phyloP scores from a whole-genome alignment of 2,329 filamentous ascomycete genomes.

The Chrysosphaeria jannelii region DNA sequence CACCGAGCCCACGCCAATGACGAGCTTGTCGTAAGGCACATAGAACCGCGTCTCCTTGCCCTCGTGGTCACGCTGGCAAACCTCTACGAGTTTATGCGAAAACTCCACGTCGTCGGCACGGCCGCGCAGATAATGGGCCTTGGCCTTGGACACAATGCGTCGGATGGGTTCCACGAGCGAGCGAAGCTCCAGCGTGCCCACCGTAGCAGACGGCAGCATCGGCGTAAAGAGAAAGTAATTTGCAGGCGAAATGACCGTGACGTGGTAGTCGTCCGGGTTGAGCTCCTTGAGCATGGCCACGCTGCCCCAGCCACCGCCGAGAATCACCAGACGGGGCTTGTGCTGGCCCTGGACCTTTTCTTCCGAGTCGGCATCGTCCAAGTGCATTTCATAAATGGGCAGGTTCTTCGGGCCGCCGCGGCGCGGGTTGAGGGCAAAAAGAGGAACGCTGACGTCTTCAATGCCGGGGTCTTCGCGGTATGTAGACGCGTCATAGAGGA shows the following conservation, averaged over 20 bases:
- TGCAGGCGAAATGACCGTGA: constrained; percentile 76
- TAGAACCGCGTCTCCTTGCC: constrained; percentile 68
- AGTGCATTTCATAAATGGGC: constrained; percentile 60
- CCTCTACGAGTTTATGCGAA: constrained; percentile 66
- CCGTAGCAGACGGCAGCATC: constrained; percentile 89
- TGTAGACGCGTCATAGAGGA: constrained; percentile 76
- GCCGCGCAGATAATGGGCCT: constrained; percentile 74
- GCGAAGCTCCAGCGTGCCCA: constrained; percentile 73
- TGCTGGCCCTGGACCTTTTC: constrained; percentile 41
- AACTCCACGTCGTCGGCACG: constrained; percentile 75
- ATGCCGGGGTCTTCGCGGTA: constrained; percentile 42
- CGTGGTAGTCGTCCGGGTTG: constrained; percentile 74
- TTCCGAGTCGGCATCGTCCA: constrained; percentile 77
- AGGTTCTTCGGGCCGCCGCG: constrained; percentile 82
- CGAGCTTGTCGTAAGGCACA: constrained; percentile 86
- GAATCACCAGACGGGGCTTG: constrained; percentile 75
- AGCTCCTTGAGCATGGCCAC: constrained; percentile 76
- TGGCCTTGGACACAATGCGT: constrained; percentile 45
- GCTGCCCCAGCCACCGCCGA: constrained; percentile 87
- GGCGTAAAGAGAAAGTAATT: constrained; percentile 98
- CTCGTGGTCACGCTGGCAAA: constrained; percentile 37
- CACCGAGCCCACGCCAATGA: constrained; percentile 69
- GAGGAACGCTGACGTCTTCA: constrained; percentile 55
- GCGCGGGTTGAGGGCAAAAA: constrained; percentile 51
- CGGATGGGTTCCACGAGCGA: constrained; percentile 84